Percentiles rank a stretch among this genome's conserved stretches.
phyloP scores from a whole-genome alignment of 176 grass and related monocot genomes.

The Cocos nucifera region DNA sequence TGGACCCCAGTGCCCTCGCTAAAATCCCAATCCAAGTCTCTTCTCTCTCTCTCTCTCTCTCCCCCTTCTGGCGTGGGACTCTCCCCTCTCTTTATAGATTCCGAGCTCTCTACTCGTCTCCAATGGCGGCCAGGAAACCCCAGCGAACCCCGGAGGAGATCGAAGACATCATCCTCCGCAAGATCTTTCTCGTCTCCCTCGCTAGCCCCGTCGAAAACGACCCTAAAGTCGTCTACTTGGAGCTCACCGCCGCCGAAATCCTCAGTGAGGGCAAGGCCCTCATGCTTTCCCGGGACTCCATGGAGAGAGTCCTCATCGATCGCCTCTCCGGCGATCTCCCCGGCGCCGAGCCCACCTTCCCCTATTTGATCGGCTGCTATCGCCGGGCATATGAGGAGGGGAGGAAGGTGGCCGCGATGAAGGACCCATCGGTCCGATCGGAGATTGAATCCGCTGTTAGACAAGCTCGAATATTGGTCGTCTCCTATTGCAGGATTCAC shows the following conservation, averaged over 20 bases:
- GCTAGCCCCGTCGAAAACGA: slow-evolving; percentile 21
- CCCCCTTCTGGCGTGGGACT: background rate
- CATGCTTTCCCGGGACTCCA: slow-evolving; percentile 39
- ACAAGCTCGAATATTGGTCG: slow-evolving; percentile 44
- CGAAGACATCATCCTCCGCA: slow-evolving; percentile 94
- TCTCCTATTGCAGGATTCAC: slow-evolving; percentile 71
- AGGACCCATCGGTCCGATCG: slow-evolving; percentile 36
- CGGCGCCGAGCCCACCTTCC: slow-evolving; percentile 31
- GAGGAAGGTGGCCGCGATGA: slow-evolving; percentile 76
- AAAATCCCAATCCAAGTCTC: slow-evolving; percentile 5
- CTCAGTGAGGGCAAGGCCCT: slow-evolving; percentile 81
- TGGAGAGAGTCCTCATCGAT: slow-evolving; percentile 79
- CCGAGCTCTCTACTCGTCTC: background rate
- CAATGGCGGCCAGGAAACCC: slow-evolving; percentile 32
- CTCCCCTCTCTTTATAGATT: background rate
- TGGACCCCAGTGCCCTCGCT: background rate
- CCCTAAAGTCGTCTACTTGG: slow-evolving; percentile 53
- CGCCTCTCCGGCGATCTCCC: slow-evolving; percentile 56
- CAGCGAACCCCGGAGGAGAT: slow-evolving; percentile 78
- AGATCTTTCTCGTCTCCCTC: slow-evolving; percentile 93
- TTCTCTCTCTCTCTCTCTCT: background rate
- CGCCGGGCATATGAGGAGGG: slow-evolving; percentile 63
- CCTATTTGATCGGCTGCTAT: slow-evolving; percentile 56
- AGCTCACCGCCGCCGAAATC: slow-evolving; percentile 88
- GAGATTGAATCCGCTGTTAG: slow-evolving; percentile 46